Conservation (phyloP, 495 filamentous ascomycete species). For the Aspergillus ellipticus region DNA sequence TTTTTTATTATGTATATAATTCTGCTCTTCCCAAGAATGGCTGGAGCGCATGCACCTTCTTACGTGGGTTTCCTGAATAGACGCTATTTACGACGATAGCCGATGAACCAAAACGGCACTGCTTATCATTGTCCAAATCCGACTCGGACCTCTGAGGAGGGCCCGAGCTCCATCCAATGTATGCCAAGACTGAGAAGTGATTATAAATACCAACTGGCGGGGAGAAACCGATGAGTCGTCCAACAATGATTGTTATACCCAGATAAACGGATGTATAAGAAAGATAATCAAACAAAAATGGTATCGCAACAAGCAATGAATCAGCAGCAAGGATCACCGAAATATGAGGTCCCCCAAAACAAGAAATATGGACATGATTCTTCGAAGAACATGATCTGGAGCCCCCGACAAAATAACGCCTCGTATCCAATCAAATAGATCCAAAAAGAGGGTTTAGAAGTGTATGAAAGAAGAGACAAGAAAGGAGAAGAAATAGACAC, state of each 20-base stretch:
- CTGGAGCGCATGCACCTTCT: background rate
- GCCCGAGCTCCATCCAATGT: background rate
- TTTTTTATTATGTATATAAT: conserved; percentile 1
- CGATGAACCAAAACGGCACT: conserved; percentile 5
- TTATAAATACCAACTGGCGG: conserved; percentile 1
- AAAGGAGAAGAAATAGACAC: conserved; percentile 12
- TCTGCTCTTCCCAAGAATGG: too few species aligned
- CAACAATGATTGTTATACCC: conserved; percentile 10
- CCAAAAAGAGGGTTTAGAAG: background rate
- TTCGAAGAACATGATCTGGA: conserved; percentile 3
- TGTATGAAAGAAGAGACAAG: conserved; percentile 10
- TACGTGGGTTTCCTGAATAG: background rate
- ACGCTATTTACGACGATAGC: background rate
- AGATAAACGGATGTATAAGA: conserved; percentile 10
- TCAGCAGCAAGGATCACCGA: conserved; percentile 10
- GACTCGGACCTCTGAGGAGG: background rate
- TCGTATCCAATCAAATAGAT: conserved; percentile 7
- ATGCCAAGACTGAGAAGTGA: background rate
- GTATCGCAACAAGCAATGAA: conserved; percentile 17
- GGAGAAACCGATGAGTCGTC: conserved; percentile 1
- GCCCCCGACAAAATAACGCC: conserved; percentile 12
- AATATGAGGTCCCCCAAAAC: conserved; percentile 9
- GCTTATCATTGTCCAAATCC: conserved; percentile 14
- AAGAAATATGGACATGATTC: conserved; percentile 11
- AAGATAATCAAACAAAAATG: conserved; percentile 16